Conservation (phyloP, 768 basidiomycete genomes). For the Tubosaeta sp. region DNA sequence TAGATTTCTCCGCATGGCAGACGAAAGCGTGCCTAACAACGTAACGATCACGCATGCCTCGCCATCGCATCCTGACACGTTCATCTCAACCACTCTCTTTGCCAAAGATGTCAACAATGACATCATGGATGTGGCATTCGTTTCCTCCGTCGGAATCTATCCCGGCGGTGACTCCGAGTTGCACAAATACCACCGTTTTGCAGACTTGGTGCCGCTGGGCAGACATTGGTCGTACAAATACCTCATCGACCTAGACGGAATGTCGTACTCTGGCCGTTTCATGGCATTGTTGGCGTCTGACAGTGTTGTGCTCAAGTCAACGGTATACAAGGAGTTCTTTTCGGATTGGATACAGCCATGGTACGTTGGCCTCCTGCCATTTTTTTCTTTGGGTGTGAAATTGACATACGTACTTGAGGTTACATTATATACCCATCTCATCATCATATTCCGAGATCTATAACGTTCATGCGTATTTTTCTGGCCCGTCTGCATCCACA, state of each 20-base stretch:
- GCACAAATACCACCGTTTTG: slow-evolving; percentile 61
- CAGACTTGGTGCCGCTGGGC: slow-evolving; percentile 73
- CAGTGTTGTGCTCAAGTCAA: slow-evolving; percentile 85
- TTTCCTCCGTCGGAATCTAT: slow-evolving; percentile 71
- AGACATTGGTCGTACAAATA: slow-evolving; percentile 94
- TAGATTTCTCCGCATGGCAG: slow-evolving; percentile 76
- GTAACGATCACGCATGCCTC: slow-evolving; percentile 68
- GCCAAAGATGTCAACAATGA: slow-evolving; percentile 62
- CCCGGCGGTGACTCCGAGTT: slow-evolving; percentile 71
- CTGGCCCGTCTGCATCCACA: slow-evolving; percentile 67
- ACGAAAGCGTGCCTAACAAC: slow-evolving; percentile 42
- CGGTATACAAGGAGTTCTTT: slow-evolving; percentile 89
- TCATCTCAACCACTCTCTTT: slow-evolving; percentile 59
- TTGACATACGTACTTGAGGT: slow-evolving; percentile 42
- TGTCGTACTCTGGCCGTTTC: slow-evolving; percentile 91
- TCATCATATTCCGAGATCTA: slow-evolving; percentile 87
- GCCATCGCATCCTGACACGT: slow-evolving; percentile 53
- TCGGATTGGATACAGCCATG: slow-evolving; percentile 92
- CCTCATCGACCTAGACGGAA: slow-evolving; percentile 88
- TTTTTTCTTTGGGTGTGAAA: not conserved
- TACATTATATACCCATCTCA: slow-evolving; percentile 93
- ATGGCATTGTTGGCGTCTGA: slow-evolving; percentile 83
- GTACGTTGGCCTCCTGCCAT: slow-evolving; percentile 32
- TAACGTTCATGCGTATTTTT: slow-evolving; percentile 91
- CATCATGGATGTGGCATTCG: slow-evolving; percentile 86